Percentiles rank a stretch among this genome's conserved stretches.
phyloP scores from a whole-genome alignment of 345 rosid genomes.

The Boechera retrofracta region DNA sequence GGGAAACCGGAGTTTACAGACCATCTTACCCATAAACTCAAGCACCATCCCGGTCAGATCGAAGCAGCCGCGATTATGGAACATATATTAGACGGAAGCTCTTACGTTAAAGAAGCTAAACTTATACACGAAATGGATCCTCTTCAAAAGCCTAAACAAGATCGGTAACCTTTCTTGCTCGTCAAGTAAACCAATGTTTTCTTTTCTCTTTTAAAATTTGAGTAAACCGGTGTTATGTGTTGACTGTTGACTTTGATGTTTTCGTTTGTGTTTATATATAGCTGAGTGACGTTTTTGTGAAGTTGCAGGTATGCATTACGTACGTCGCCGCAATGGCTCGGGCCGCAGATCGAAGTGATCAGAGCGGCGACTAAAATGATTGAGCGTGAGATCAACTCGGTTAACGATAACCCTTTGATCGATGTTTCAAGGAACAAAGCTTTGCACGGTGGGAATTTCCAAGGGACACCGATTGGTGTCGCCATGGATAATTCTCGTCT shows the following conservation, averaged over 20 bases:
- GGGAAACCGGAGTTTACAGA: constrained; percentile 72
- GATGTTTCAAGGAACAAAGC: constrained; percentile 77
- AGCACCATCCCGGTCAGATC: constrained; percentile 75
- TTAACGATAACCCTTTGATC: constrained; percentile 72
- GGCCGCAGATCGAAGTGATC: constrained; percentile 66
- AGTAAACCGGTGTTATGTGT: neutral
- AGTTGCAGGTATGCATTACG: constrained; percentile 53
- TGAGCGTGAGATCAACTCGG: constrained; percentile 73
- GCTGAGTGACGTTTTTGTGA: neutral
- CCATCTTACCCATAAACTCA: constrained; percentile 64
- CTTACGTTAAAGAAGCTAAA: constrained; percentile 55
- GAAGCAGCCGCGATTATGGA: constrained; percentile 76
- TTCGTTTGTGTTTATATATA: neutral
- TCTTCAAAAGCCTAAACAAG: constrained; percentile 64
- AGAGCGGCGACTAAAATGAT: constrained; percentile 59
- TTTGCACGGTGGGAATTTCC: constrained; percentile 74
- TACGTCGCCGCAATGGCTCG: constrained; percentile 70
- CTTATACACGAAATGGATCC: constrained; percentile 59
- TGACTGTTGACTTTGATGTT: neutral
- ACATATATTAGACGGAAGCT: constrained; percentile 65
- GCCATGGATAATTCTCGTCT: constrained; percentile 74
- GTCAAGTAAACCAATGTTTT: constrained; percentile 1
- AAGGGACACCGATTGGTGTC: constrained; percentile 75
- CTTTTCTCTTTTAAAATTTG: too few species aligned
- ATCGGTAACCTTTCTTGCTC: constrained; percentile 39